Percentiles rank a stretch among this genome's conserved stretches.
Conservation (phyloP, 352 stramenopile genomes). For the Pythium monospermum region DNA sequence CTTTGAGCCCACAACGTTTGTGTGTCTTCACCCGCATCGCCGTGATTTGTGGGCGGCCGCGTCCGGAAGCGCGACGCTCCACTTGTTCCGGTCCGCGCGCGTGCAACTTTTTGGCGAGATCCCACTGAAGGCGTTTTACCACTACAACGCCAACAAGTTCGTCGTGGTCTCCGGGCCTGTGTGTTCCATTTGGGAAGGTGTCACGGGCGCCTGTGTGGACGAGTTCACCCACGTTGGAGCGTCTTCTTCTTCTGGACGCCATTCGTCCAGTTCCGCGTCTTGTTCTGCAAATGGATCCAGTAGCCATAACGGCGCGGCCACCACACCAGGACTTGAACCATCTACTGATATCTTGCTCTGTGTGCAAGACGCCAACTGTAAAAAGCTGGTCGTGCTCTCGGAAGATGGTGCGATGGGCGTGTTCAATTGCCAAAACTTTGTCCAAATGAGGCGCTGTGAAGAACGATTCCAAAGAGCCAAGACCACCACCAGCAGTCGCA, state of each 20-base stretch:
- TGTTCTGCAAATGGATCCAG: constrained; percentile 5
- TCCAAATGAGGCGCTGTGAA: constrained; percentile 63
- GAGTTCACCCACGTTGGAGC: constrained; percentile 52
- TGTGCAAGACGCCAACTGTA: constrained; percentile 46
- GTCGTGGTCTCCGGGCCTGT: constrained; percentile 50
- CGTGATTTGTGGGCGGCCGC: constrained; percentile 61
- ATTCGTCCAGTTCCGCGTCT: too few species aligned
- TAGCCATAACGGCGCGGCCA: constrained; percentile 6
- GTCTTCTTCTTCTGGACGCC: too few species aligned
- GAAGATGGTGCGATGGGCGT: constrained; percentile 55
- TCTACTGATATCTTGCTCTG: constrained; percentile 44
- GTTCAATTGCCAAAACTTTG: constrained; percentile 71
- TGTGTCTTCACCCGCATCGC: constrained; percentile 42
- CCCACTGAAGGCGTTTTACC: constrained; percentile 62
- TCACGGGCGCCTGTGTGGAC: constrained; percentile 42
- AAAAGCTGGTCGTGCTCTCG: constrained; percentile 56
- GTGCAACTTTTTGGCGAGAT: constrained; percentile 71
- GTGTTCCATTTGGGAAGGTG: constrained; percentile 71
- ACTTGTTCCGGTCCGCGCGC: constrained; percentile 47
- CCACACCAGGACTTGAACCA: constrained; percentile 12
- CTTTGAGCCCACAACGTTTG: constrained; percentile 53
- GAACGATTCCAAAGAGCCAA: constrained; percentile 30
- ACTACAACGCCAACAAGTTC: constrained; percentile 66
- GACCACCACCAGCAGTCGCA: constrained; percentile 8
- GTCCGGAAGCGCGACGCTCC: constrained; percentile 42